Percentiles rank a stretch among this genome's conserved stretches.
Conservation (phyloP, 2,329 filamentous ascomycete species). For the Eurotiales sp. region DNA sequence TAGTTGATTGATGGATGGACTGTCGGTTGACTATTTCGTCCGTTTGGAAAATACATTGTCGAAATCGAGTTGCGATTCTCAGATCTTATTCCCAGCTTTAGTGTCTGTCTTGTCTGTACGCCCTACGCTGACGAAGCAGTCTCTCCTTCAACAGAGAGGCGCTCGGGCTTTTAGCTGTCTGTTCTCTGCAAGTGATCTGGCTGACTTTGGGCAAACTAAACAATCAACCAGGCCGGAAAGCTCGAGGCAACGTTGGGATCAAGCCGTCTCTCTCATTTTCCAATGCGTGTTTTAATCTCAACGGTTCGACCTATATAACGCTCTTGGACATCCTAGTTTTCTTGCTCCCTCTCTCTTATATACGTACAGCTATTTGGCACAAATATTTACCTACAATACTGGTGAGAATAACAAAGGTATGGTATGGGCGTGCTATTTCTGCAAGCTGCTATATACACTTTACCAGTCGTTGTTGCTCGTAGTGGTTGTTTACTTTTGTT, state of each 20-base stretch:
- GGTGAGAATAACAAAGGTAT: neutral
- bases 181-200: neutral
- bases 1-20: conserved; percentile 1
- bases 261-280: too few relatives aligned
- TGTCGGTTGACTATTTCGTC: neutral
- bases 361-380: too few relatives aligned
- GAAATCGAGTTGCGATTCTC: too few relatives aligned
- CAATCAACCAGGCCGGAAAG: too few relatives aligned
- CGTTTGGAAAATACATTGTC: neutral
- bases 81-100: too few relatives aligned
- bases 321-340: too few relatives aligned
- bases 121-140: too few relatives aligned
- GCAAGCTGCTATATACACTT: neutral
- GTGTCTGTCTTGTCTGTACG: neutral
- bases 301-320: too few relatives aligned
- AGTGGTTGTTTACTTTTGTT: neutral
- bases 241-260: too few relatives aligned
- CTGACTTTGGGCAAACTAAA: too few relatives aligned
- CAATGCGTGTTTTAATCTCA: too few relatives aligned
- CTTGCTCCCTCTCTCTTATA: neutral
- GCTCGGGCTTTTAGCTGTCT: neutral
- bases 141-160: neutral
- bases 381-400: neutral
- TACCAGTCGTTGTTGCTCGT: neutral
- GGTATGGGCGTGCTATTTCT: neutral